These are phyloP conservation scores for Oryza punctata DNA, from an alignment of 176 grass and related monocot genomes.

Conservation along the genomic window DNA sequence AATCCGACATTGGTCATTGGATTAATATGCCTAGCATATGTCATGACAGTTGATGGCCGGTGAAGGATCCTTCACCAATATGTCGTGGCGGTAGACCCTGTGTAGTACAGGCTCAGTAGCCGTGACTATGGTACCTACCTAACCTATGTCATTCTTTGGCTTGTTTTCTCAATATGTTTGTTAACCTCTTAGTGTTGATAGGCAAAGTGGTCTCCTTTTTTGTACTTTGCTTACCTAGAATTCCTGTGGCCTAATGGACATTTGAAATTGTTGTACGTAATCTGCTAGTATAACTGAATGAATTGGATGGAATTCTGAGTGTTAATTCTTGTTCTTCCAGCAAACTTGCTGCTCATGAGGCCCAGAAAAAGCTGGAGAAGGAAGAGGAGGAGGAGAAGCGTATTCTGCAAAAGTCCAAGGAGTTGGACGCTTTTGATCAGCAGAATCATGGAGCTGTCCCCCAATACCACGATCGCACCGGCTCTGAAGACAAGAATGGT, in stretches of 20 bases:
- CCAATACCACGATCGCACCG: constrained; percentile 58
- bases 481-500: constrained; percentile 62
- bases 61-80: neutral
- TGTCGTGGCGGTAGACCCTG: neutral
- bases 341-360: constrained; percentile 70
- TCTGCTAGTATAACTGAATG: constrained; percentile 7
- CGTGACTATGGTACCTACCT: neutral
- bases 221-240: neutral
- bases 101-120: neutral
- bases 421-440: constrained; percentile 85
- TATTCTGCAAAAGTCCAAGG: constrained; percentile 68
- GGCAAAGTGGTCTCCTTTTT: neutral
- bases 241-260: neutral
- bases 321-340: constrained; percentile 45
- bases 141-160: neutral
- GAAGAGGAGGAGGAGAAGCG: constrained; percentile 86
- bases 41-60: neutral
- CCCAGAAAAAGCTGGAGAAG: constrained; percentile 86
- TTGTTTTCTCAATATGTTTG: neutral
- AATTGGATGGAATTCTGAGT: neutral
- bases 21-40: neutral
- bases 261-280: neutral
- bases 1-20: neutral
- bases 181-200: neutral
- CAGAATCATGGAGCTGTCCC: constrained; percentile 95